Conservation (phyloP, 1,284 basidiomycete species). For the Cryptococcus amylolentus region DNA sequence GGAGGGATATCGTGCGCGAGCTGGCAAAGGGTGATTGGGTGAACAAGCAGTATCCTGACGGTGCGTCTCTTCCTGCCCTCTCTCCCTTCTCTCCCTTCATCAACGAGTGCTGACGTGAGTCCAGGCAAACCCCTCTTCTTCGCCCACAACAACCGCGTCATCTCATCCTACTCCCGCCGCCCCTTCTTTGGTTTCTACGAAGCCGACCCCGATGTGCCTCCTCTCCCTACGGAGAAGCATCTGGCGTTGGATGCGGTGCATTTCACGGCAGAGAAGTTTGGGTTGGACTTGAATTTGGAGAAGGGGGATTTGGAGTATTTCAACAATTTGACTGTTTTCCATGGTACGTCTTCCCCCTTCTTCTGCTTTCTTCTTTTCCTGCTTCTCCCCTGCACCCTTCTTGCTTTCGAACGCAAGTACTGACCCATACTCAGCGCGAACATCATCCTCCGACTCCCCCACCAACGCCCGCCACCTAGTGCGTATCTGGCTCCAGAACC, state of each 20-base stretch:
- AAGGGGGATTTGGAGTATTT: conserved; percentile 32
- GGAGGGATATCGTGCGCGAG: conserved; percentile 25
- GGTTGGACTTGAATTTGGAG: conserved; percentile 24
- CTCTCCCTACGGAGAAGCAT: conserved; percentile 23
- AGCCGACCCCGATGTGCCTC: conserved; percentile 19
- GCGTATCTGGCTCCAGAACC: conserved; percentile 18
- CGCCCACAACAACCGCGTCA: conserved; percentile 11
- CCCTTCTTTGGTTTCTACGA: conserved; percentile 33
- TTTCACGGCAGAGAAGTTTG: conserved; percentile 26
- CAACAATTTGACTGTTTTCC: conserved; percentile 27
- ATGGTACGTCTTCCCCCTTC: conserved; percentile 14
- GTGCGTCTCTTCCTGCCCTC: conserved; percentile 2
- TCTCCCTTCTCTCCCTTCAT: background rate
- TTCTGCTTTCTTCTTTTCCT: background rate
- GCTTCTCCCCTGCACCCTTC: background rate
- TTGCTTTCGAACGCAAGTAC: background rate
- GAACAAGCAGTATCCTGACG: conserved; percentile 15
- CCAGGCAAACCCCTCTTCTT: conserved; percentile 15
- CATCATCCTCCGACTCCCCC: conserved; percentile 18
- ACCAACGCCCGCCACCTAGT: conserved; percentile 21
- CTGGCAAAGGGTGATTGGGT: conserved; percentile 24
- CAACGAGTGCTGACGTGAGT: background rate
- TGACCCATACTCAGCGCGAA: conserved; percentile 5
- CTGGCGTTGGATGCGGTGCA: conserved; percentile 31
- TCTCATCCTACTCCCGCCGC: conserved; percentile 25